These are phyloP conservation scores for Schizosaccharomyces cryophilus DNA, from an alignment of 805 yeast species.

Conservation along the genomic window DNA sequence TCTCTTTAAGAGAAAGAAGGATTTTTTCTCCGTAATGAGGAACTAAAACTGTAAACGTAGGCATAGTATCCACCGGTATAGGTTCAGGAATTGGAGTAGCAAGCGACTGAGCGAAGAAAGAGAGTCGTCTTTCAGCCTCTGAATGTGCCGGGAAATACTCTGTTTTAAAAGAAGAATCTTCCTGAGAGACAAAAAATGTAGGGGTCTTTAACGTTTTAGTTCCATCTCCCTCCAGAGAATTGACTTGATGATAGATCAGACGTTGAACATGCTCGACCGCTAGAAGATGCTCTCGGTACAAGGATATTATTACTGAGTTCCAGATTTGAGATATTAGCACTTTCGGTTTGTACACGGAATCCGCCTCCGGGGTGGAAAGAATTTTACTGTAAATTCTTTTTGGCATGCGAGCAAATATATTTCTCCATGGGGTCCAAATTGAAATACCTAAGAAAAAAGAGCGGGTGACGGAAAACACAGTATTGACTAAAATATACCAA, in stretches of 20 bases:
- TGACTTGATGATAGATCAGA: conserved; percentile 91
- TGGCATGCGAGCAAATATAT: conserved; percentile 90
- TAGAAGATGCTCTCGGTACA: conserved; percentile 96
- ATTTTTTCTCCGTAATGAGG: conserved; percentile 95
- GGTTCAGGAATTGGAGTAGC: conserved; percentile 99
- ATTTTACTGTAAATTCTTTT: conserved; percentile 96
- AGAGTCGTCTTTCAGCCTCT: conserved; percentile 97
- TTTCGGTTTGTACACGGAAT: conserved; percentile 94
- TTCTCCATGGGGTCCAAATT: conserved; percentile 98
- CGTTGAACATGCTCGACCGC: conserved; percentile 98
- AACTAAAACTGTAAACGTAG: conserved; percentile 86
- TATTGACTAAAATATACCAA: conserved; percentile 94
- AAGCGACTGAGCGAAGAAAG: conserved; percentile 95
- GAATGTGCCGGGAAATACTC: conserved; percentile 93
- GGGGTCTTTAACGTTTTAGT: conserved; percentile 97
- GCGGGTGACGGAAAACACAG: conserved; percentile 87
- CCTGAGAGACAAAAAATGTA: conserved; percentile 93
- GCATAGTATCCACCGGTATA: conserved; percentile 97
- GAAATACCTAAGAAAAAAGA: conserved; percentile 99
- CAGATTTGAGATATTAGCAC: conserved; percentile 94
- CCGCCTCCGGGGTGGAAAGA: conserved; percentile 96
- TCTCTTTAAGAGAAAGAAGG: conserved; percentile 73
- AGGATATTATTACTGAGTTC: conserved; percentile 95
- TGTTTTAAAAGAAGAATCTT: conserved; percentile 77
- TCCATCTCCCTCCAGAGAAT: conserved; percentile 78